Base-by-base conservation (phyloP, 768 basidiomycete species). In the Rickenella mellea region DNA sequence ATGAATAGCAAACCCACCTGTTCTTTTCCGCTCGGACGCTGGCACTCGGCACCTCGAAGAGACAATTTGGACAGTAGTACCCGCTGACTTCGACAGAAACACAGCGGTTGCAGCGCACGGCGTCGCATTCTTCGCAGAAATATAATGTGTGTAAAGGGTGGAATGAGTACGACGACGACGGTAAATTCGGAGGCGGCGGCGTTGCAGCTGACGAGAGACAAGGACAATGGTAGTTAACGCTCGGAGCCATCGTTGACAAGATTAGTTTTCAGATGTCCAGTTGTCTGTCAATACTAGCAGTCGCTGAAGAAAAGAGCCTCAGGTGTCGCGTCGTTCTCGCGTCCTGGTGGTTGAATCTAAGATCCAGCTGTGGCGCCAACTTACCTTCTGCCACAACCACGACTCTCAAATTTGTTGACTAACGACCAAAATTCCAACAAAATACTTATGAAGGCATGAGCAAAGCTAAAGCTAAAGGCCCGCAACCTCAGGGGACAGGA, bases 71-170 rank as follows among this genome's bases (percentile, higher is more conserved):
- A 58, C 96, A 99, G 61, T 90, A 97, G 60, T 98, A 99, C 31
- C 88, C 89, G 57, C 89, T 87, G 58, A 98, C 86, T 75, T 99
- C 96, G 32, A 90, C 69, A 6, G 81, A 74, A 2, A 94, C 89
- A 53, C 96, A 99, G 49, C 81, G 75, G 58, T 96, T 87, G 57
- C 96, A 99, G 43, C 92, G 71, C 32, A 99, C 76, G 2, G 87
- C 83, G 61, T 98, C 94, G 61, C 96, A 99, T 73, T 98, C 94
- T 62, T 97, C 93, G 61, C 96, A 99, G 60, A 98, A 98, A 62
- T 90, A 96, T 6, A 99, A 77, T 22, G 73, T 74, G 53, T 88
- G 76, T 2, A 98, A 73, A 5, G 83, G 74, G 52, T 93, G 88
- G 56, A 92, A 89, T 51, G 77, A 81, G 52, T 80, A 74, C 0